These are phyloP conservation scores for Penicillium sclerotiorum DNA, from an alignment of 2,329 filamentous ascomycete species.

Conservation along the genomic window DNA sequence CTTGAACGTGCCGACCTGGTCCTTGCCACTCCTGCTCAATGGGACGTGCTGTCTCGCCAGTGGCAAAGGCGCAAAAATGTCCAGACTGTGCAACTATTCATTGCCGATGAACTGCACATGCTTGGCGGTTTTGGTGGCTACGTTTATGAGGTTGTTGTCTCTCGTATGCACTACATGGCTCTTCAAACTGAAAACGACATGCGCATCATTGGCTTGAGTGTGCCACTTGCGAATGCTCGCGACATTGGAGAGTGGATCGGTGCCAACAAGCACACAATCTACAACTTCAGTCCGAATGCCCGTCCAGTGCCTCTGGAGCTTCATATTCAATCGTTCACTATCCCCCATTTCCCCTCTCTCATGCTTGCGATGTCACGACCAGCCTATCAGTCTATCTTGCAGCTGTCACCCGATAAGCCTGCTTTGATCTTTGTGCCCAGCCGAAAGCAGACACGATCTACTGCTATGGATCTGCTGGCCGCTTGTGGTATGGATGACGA, in stretches of 20 bases:
- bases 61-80: slow-evolving; percentile 98
- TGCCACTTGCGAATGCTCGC: slow-evolving; percentile 87
- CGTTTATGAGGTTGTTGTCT: slow-evolving; percentile 95
- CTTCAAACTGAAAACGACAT: slow-evolving; percentile 82
- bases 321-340: slow-evolving; percentile 92
- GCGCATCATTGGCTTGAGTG: slow-evolving; percentile 85
- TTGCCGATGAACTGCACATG: slow-evolving; percentile 94
- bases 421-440: slow-evolving; percentile 90
- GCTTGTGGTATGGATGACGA: slow-evolving; percentile 86
- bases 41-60: slow-evolving; percentile 93
- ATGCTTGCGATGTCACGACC: slow-evolving; percentile 99
- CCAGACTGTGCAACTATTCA: slow-evolving; percentile 84
- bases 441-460: slow-evolving; percentile 87
- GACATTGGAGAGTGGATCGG: slow-evolving; percentile 98
- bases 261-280: slow-evolving; percentile 95
- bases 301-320: slow-evolving; percentile 88
- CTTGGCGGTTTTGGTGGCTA: slow-evolving; percentile 84
- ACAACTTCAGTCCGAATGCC: slow-evolving; percentile 94
- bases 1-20: slow-evolving; percentile 86
- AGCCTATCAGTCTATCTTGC: slow-evolving; percentile 82
- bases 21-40: slow-evolving; percentile 88
- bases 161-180: slow-evolving; percentile 94
- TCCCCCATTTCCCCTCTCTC: slow-evolving; percentile 94
- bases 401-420: slow-evolving; percentile 85
- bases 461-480: slow-evolving; percentile 83